Conservation (phyloP, 2,329 filamentous ascomycete genomes). For the Cytospora chrysosperma region DNA sequence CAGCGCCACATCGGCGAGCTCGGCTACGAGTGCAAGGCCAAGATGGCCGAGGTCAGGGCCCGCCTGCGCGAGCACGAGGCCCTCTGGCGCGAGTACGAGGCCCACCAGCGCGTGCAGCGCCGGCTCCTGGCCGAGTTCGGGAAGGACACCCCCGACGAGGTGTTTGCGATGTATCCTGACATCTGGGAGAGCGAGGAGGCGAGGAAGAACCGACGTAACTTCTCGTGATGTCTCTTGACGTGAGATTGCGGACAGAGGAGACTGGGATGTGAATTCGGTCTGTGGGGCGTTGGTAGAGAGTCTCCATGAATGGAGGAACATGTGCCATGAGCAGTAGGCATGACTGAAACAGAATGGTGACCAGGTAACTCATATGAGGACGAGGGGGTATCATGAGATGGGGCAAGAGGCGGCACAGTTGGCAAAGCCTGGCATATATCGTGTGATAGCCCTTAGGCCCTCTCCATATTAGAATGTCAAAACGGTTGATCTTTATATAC, state of each 20-base stretch:
- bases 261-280: not conserved
- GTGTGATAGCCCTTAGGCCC: not conserved
- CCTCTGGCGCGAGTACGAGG: slow-evolving; percentile 7
- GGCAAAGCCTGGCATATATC: not conserved
- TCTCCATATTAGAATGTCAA: not conserved
- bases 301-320: not conserved
- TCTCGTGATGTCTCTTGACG: slow-evolving; percentile 17
- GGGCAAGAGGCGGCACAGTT: not conserved
- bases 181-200: slow-evolving; percentile 16
- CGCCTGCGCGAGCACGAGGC: slow-evolving; percentile 7
- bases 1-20: slow-evolving; percentile 17
- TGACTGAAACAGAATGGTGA: not conserved
- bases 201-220: slow-evolving; percentile 21
- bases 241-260: not conserved
- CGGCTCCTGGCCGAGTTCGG: slow-evolving; percentile 14
- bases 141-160: slow-evolving; percentile 17
- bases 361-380: not conserved
- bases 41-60: slow-evolving; percentile 19
- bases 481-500: slow-evolving; percentile 14
- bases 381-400: not conserved
- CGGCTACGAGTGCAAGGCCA: slow-evolving; percentile 7
- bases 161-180: slow-evolving; percentile 20
- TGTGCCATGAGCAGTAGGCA: not conserved
- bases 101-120: not conserved
- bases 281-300: not conserved